Base-by-base conservation (phyloP, 768 basidiomycete genomes). In the Tephrocybe sp. region DNA sequence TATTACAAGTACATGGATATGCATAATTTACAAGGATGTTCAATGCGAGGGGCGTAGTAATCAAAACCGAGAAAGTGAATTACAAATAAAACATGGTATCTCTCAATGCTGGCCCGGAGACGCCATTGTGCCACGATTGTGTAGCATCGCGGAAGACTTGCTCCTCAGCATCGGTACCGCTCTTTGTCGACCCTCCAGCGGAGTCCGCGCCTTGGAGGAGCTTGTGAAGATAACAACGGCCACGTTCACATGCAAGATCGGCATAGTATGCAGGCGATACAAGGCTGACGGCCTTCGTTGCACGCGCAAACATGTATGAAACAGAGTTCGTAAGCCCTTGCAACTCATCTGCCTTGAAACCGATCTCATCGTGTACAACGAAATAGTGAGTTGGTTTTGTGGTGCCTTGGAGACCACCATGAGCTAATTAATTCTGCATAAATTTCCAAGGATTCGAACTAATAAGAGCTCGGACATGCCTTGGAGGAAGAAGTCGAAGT, bases 241-340 rank as follows among this genome's bases (percentile, higher is more conserved):
- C 90, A 15, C 79, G 67, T 57, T 80, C 79, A 52, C 79, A 79
- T 5, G 76, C 74, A 47, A 92, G 72, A 64, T 92, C 89, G 11
- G 88, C 86, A 55, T 90, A 91, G 63, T 90, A 90, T 0, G 89
- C 89, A 0, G 90, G 85, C 0, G 90, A 89, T 9, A 83, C 79
- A 18, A 92, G 74, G 60, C 87, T 89, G 43, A 94, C 92, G 0
- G 90, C 87, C 57, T 90, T 88, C 2, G 92, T 94, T 2, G 92
- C 90, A 13, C 92, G 84, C 5, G 87, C 88, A 58, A 89, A 95
- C 63, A 88, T 76, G 64, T 91, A 92, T 64, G 84, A 83, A 51
- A 84, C 73, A 11, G 79, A 65, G 63, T 92, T 85, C 16, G 87
- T 85, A 39, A 89, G 75, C 26, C 71, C 68, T 63, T 94, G 91